These are phyloP conservation scores for Botrytis elliptica DNA, from an alignment of 2,329 filamentous ascomycete species.

Conservation along the genomic window DNA sequence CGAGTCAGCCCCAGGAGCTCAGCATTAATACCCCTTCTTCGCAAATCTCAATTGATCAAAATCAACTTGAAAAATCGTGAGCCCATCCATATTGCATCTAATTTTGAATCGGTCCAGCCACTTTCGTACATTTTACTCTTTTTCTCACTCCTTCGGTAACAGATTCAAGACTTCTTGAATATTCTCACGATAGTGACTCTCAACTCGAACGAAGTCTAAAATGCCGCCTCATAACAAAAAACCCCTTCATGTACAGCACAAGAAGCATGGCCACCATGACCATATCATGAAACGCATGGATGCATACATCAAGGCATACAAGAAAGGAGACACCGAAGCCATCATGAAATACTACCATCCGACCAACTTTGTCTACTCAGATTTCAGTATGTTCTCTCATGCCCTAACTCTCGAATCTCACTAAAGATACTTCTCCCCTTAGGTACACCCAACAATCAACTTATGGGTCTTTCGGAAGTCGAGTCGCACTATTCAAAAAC, in stretches of 20 bases:
- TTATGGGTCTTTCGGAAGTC: background rate
- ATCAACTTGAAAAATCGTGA: background rate
- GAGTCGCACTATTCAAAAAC: background rate
- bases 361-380: slow-evolving; percentile 14
- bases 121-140: background rate
- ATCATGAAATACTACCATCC: slow-evolving; percentile 16
- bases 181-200: background rate
- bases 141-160: background rate
- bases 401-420: background rate
- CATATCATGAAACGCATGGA: slow-evolving; percentile 16
- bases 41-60: background rate
- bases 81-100: background rate
- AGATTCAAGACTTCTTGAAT: background rate
- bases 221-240: background rate
- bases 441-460: background rate
- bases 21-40: background rate
- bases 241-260: background rate
- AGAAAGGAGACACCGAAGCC: slow-evolving; percentile 4
- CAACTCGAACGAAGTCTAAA: background rate
- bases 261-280: background rate
- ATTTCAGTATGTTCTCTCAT: background rate
- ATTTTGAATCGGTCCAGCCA: background rate
- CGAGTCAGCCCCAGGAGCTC: background rate
- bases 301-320: slow-evolving; percentile 8
- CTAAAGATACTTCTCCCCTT: background rate